Evolutionary conservation across 2,329 filamentous ascomycete genomes (phyloP).

Genomic region (Penicillium paneum): DNA sequence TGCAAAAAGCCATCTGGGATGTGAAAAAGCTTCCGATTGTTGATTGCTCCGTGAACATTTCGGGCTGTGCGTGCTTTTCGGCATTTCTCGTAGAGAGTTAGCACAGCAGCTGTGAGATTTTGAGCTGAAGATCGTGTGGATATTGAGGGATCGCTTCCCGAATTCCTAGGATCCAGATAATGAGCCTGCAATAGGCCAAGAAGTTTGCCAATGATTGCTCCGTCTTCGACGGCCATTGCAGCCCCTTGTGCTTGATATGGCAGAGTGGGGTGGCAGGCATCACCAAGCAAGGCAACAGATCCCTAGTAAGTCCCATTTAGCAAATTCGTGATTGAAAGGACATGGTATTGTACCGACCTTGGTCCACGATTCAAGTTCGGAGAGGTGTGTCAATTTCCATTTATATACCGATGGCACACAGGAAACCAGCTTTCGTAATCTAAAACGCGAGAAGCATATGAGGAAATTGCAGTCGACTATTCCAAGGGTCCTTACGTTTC

Average conservation of each 20-base stretch:
- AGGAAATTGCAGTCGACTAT: not conserved
- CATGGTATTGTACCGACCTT: conserved; percentile 3
- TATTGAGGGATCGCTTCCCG: conserved; percentile 18
- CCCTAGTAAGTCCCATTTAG: conserved; percentile 3
- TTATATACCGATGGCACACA: conserved; percentile 59
- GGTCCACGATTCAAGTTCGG: conserved; percentile 43
- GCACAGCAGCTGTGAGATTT: not conserved
- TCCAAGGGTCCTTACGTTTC: conserved; percentile 32
- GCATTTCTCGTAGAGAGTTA: conserved; percentile 14
- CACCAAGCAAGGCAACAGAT: conserved; percentile 41
- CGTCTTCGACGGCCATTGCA: conserved; percentile 65
- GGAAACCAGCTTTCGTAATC: conserved; percentile 34
- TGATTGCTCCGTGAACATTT: conserved; percentile 17
- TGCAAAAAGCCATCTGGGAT: conserved; percentile 18
- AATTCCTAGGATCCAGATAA: conserved; percentile 30
- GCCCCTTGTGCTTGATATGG: conserved; percentile 63
- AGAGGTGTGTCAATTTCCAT: conserved; percentile 59
- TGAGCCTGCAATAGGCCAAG: conserved; percentile 37
- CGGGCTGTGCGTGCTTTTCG: conserved; percentile 18
- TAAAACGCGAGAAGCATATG: not conserved
- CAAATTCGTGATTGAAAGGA: not conserved
- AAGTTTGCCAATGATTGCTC: conserved; percentile 58
- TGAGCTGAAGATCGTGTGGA: not conserved
- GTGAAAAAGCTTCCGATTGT: conserved; percentile 18
- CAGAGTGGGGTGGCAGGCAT: conserved; percentile 61